Base-by-base conservation (phyloP, 1,139 yeast genomes). In the Pneumocystis sp. region DNA sequence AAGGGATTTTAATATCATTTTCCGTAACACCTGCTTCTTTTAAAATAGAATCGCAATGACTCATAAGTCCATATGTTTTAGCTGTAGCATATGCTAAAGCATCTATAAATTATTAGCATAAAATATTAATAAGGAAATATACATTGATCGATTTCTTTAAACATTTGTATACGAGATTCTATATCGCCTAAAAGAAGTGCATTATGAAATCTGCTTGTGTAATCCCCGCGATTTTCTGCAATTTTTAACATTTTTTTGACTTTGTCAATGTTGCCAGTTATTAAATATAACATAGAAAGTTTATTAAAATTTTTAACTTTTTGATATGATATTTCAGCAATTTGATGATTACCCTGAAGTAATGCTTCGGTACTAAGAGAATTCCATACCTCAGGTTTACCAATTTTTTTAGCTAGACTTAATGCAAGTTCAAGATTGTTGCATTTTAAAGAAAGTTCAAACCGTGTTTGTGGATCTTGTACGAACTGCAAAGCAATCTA, bases 11-110 rank as follows among this genome's bases (percentile, higher is more conserved):
- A 66, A 91, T 81, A 66, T 87, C 88, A 64, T 79, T 79, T 70
- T 83, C 89, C 45, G 81, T 79, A 50, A 88, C 68, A 3, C 74
- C 80, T 39, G 91, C 83, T 70, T 87, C 85, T 63, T 81, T 82
- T 70, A 91, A 79, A 66, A 89, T 86, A 63, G 83, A 81, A 62
- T 82, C 81, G 39, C 96, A 96, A 67, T 86, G 78, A 59, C 85
- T 91, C 59, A 80, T 82, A 70, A 90, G 82, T 5, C 96, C 97
- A 71, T 86, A 87, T 45, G 95, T 81, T 75, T 88, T 89, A 37
- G 98, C 97, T 69, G 91, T 82, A 37, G 97, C 88, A 75, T 90
- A 95, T 0, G 98, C 98, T 72, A 95, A 82, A 8, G 98, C 93
- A 66, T 82, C 61, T 59, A 31, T 21, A 25, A 25, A 21, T 39